Evolutionary conservation across 495 filamentous ascomycete species (phyloP).

Genomic region (Aeminium ludgeri): DNA sequence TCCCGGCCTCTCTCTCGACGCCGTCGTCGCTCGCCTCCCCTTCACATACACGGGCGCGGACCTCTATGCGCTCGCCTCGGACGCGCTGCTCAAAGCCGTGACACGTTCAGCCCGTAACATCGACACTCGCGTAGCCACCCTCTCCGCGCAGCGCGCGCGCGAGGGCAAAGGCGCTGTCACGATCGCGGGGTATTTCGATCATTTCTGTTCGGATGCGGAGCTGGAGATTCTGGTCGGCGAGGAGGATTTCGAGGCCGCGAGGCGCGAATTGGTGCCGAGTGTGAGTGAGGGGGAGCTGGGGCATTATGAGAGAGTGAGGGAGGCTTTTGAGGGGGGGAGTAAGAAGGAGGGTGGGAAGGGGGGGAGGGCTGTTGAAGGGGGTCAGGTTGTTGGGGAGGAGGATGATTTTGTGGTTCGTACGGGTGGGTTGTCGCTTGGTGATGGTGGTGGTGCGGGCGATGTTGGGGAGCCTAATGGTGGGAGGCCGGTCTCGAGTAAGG

Average conservation of each 20-base stretch:
- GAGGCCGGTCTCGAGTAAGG: slow-evolving; percentile 13
- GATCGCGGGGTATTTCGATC: slow-evolving; percentile 90
- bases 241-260: slow-evolving; percentile 66
- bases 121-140: slow-evolving; percentile 59
- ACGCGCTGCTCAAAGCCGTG: slow-evolving; percentile 97
- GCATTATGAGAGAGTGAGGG: slow-evolving; percentile 76
- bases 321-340: slow-evolving; percentile 48
- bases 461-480: too few relatives aligned
- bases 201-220: slow-evolving; percentile 67
- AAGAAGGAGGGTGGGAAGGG: slow-evolving; percentile 23
- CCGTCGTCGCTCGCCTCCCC: slow-evolving; percentile 61
- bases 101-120: slow-evolving; percentile 74
- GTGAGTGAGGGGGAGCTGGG: slow-evolving; percentile 85
- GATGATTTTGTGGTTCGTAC: slow-evolving; percentile 30
- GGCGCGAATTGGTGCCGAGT: slow-evolving; percentile 71
- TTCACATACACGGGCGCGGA: slow-evolving; percentile 97
- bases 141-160: slow-evolving; percentile 28
- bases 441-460: slow-evolving; percentile 6
- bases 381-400: slow-evolving; percentile 5
- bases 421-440: slow-evolving; percentile 27
- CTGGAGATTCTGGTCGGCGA: slow-evolving; percentile 72
- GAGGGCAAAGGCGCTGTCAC: slow-evolving; percentile 38
- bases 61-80: slow-evolving; percentile 88
- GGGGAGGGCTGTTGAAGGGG: not conserved
- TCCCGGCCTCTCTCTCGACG: slow-evolving; percentile 52